These are phyloP conservation scores for Diutina ranongensis DNA, from an alignment of 1,139 yeast genomes.

Conservation along the genomic window DNA sequence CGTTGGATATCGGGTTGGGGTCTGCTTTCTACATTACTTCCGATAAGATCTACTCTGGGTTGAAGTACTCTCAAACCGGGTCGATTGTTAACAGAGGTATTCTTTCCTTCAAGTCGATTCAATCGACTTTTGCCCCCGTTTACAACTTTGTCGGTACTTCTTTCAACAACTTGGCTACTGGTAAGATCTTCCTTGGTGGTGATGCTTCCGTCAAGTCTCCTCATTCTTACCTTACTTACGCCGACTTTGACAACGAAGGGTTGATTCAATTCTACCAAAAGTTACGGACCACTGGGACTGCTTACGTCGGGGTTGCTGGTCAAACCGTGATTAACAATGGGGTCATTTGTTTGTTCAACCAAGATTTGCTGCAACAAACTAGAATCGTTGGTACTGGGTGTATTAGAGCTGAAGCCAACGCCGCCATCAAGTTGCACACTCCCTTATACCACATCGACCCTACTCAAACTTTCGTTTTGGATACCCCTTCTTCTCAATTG, in stretches of 20 bases:
- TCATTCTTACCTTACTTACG: neutral
- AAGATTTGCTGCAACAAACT: constrained; percentile 7
- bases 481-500: neutral
- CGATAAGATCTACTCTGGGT: neutral
- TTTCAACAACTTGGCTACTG: neutral
- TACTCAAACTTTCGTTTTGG: constrained; percentile 3
- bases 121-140: neutral
- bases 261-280: constrained; percentile 1
- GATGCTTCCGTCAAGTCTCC: neutral
- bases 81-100: neutral
- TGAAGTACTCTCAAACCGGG: neutral
- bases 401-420: constrained; percentile 4
- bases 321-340: constrained; percentile 7
- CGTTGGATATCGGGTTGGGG: neutral
- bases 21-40: constrained; percentile 2
- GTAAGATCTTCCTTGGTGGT: neutral
- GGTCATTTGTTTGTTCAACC: constrained; percentile 8
- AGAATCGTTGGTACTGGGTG: constrained; percentile 8
- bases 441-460: constrained; percentile 5
- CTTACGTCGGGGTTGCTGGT: neutral
- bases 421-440: constrained; percentile 6
- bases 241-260: constrained; percentile 1
- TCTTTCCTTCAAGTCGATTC: neutral
- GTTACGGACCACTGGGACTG: neutral
- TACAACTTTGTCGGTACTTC: constrained; percentile 2